Evolutionary conservation across 2,329 filamentous ascomycete species (phyloP).

Genomic region (Ascochyta fabae): DNA sequence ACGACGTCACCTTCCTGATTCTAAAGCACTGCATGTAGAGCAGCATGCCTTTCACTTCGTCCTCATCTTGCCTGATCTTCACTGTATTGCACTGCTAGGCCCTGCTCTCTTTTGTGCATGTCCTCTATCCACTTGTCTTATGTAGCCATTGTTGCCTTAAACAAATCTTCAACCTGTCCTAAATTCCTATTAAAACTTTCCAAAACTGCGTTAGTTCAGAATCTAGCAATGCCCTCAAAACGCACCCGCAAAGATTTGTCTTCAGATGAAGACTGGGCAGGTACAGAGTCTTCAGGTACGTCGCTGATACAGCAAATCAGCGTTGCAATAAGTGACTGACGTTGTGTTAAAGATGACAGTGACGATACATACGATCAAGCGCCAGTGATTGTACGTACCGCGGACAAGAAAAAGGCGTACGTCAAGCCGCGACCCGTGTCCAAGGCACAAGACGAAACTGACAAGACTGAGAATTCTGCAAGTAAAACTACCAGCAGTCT

Average conservation of each 20-base stretch:
- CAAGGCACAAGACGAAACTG: too few relatives aligned
- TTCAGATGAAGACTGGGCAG: not conserved
- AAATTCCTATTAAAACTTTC: too few relatives aligned
- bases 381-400: not conserved
- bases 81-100: not conserved
- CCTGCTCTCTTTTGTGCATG: not conserved
- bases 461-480: too few relatives aligned
- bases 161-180: too few relatives aligned
- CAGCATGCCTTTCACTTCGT: not conserved
- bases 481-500: too few relatives aligned
- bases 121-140: not conserved
- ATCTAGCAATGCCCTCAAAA: not conserved
- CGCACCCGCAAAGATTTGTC: too few relatives aligned
- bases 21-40: not conserved
- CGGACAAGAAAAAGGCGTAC: too few relatives aligned
- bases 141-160: too few relatives aligned
- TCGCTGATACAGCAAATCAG: not conserved
- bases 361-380: not conserved
- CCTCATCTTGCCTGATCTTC: not conserved
- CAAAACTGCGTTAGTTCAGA: not conserved
- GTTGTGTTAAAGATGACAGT: not conserved
- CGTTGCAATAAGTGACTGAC: not conserved
- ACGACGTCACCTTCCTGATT: too few relatives aligned
- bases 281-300: not conserved
- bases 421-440: too few relatives aligned